Evolutionary conservation across 2,329 filamentous ascomycete species (phyloP).

Genomic region (Neocucurbitaria cava): DNA sequence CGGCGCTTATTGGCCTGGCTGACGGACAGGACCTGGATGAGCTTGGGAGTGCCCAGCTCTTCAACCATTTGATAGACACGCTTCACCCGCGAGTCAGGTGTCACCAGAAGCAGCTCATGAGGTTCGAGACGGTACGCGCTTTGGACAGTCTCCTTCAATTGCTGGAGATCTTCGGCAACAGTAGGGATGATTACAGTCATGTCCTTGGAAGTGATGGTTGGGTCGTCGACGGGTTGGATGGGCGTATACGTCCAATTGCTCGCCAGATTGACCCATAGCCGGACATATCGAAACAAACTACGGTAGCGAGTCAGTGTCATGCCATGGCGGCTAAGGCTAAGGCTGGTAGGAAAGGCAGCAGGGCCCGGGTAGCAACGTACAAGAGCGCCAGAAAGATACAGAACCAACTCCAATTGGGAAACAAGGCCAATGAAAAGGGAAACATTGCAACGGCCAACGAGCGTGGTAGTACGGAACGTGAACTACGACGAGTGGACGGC

Average conservation of each 20-base stretch:
- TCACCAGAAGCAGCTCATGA: conserved; percentile 81
- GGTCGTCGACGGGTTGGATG: conserved; percentile 79
- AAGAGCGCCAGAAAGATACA: conserved; percentile 46
- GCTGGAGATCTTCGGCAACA: conserved; percentile 84
- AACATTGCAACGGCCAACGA: conserved; percentile 50
- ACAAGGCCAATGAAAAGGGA: conserved; percentile 45
- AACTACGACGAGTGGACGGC: conserved; percentile 41
- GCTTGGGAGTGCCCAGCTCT: conserved; percentile 56
- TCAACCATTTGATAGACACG: conserved; percentile 68
- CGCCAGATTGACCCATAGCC: conserved; percentile 82
- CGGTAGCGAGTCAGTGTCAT: conserved; percentile 30
- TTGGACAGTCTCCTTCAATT: conserved; percentile 80
- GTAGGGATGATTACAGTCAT: conserved; percentile 95
- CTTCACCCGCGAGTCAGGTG: conserved; percentile 78
- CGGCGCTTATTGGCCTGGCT: conserved; percentile 92
- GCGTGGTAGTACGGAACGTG: conserved; percentile 45
- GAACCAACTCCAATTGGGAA: conserved; percentile 50
- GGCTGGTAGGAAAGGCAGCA: not conserved
- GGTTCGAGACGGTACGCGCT: conserved; percentile 76
- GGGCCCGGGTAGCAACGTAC: conserved; percentile 31
- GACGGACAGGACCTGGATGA: conserved; percentile 77
- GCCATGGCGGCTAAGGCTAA: conserved; percentile 10
- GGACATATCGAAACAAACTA: conserved; percentile 87
- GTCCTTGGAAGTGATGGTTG: conserved; percentile 80
- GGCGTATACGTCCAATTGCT: conserved; percentile 83